Percentiles rank a stretch among this genome's conserved stretches.
Evolutionary conservation across 2,329 filamentous ascomycete genomes (phyloP).

Genomic region (Aspergillus hiratsukae): DNA sequence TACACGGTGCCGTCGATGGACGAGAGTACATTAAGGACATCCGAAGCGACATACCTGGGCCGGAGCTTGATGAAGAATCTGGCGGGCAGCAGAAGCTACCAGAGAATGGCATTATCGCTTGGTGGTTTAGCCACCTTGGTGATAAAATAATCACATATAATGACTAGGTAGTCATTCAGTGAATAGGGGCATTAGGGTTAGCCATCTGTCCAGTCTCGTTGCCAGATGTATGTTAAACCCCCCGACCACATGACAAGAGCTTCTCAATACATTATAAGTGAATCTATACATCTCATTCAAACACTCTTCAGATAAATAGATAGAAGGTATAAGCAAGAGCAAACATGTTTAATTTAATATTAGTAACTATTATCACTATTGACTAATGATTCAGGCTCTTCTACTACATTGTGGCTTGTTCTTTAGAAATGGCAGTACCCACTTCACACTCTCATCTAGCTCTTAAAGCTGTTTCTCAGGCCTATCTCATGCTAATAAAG

Average conservation of each 20-base stretch:
- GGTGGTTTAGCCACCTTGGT: slow-evolving; percentile 10
- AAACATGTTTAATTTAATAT: no score
- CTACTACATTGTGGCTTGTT: not conserved
- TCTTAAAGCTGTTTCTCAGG: not conserved
- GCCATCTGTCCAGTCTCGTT: no score
- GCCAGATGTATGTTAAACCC: no score
- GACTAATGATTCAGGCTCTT: not conserved
- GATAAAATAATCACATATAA: slow-evolving; percentile 7
- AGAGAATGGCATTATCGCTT: slow-evolving; percentile 5
- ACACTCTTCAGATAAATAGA: no score
- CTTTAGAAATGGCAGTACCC: not conserved
- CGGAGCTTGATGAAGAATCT: not conserved
- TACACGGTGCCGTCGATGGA: slow-evolving; percentile 2
- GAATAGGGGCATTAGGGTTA: no score
- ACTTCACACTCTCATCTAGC: no score
- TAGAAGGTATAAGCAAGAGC: no score
- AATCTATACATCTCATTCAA: no score
- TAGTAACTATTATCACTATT: not conserved
- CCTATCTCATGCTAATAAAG: no score
- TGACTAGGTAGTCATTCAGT: no score
- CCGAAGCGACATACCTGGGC: not conserved
- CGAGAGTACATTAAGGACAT: slow-evolving; percentile 8
- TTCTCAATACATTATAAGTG: no score
- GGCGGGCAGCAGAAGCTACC: slow-evolving; percentile 5
- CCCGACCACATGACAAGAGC: no score